phyloP scores from a whole-genome alignment of 176 grass and related monocot genomes.

The Tillandsia fasciculata region DNA sequence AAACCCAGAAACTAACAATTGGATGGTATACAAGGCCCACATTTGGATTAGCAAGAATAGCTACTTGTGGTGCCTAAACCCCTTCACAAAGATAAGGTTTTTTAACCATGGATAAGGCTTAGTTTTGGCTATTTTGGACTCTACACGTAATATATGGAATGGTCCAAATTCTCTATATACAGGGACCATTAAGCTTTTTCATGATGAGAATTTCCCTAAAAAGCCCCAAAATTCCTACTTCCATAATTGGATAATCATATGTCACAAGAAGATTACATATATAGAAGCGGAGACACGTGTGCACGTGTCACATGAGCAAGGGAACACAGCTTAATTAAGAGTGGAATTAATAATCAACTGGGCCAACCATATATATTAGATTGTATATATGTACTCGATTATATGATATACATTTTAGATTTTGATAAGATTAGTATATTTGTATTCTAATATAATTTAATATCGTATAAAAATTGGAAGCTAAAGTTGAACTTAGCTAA shows the following conservation, averaged over 20 bases:
- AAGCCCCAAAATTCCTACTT: not conserved
- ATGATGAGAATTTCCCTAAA: not conserved
- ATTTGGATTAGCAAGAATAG: not conserved
- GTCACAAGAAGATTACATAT: too few species aligned
- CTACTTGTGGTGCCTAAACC: not conserved
- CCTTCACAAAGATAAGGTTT: not conserved
- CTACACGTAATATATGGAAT: not conserved
- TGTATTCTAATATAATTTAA: too few species aligned
- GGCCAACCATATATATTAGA: too few species aligned
- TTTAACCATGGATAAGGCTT: not conserved
- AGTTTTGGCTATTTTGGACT: not conserved
- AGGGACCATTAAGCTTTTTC: not conserved
- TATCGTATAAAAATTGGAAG: too few species aligned
- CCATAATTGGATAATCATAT: conserved; percentile 4
- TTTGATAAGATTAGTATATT: too few species aligned
- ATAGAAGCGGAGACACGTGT: too few species aligned
- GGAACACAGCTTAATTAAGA: too few species aligned
- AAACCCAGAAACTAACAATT: not conserved
- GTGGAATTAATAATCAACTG: too few species aligned
- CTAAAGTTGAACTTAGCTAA: too few species aligned
- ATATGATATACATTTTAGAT: too few species aligned
- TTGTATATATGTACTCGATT: too few species aligned
- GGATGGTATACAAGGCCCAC: not conserved
- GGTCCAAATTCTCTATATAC: not conserved
- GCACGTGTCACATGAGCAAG: too few species aligned